These are phyloP conservation scores for Seiridium unicorne DNA, from an alignment of 2,329 filamentous ascomycete genomes.

Conservation along the genomic window DNA sequence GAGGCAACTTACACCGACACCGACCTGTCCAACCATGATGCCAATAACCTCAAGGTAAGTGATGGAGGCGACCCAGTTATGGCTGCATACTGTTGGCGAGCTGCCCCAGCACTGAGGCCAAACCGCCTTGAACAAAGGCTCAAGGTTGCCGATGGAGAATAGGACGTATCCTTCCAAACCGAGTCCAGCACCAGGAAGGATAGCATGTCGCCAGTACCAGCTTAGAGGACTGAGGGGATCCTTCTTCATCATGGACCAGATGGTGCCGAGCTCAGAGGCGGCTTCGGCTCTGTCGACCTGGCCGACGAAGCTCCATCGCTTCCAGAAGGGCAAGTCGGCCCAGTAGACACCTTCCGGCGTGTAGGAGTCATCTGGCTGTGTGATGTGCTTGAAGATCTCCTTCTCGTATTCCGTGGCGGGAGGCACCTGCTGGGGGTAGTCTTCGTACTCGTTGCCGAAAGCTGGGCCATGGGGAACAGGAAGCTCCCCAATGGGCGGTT, in stretches of 20 bases:
- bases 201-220: constrained; percentile 87
- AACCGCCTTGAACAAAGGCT: constrained; percentile 72
- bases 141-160: constrained; percentile 93
- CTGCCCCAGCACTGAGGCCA: constrained; percentile 79
- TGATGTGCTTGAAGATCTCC: constrained; percentile 72
- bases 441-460: constrained; percentile 48
- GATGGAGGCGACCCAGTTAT: constrained; percentile 79
- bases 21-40: constrained; percentile 91
- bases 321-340: constrained; percentile 74
- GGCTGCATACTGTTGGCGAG: constrained; percentile 58
- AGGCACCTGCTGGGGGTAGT: constrained; percentile 37
- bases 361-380: constrained; percentile 87
- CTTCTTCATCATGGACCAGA: constrained; percentile 79
- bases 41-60: constrained; percentile 91
- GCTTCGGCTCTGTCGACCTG: constrained; percentile 71
- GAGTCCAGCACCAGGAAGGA: constrained; percentile 88
- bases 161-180: constrained; percentile 93
- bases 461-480: constrained; percentile 54
- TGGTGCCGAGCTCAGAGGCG: constrained; percentile 60
- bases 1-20: constrained; percentile 66
- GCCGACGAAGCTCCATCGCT: constrained; percentile 74
- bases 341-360: constrained; percentile 83
- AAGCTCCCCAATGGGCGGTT: constrained; percentile 47
- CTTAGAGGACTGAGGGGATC: constrained; percentile 81
- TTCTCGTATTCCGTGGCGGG: constrained; percentile 49